These are phyloP conservation scores for Vitis hybrid DNA, from an alignment of 177 flowering plant genomes.

Conservation along the genomic window DNA sequence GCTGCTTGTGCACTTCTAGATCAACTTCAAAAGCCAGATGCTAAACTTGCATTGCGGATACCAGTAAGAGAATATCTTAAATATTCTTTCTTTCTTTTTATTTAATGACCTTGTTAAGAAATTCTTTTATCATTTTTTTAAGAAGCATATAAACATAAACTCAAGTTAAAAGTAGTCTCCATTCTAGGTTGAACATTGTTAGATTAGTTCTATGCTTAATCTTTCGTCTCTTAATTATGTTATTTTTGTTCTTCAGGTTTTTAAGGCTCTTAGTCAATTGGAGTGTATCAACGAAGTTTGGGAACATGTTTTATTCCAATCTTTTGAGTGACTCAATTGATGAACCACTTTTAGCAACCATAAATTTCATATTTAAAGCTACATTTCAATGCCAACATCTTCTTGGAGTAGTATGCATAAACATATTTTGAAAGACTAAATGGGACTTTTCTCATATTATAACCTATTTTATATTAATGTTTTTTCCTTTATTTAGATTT, in stretches of 20 bases:
- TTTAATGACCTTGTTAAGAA: constrained; percentile 2
- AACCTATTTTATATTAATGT: constrained; percentile 5
- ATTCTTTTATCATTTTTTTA: background rate
- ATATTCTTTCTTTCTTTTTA: background rate
- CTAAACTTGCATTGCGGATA: constrained; percentile 67
- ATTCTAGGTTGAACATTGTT: background rate
- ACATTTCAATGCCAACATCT: constrained; percentile 87
- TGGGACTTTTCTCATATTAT: constrained; percentile 5
- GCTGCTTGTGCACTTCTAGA: constrained; percentile 93
- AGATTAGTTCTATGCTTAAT: background rate
- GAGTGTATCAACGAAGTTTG: constrained; percentile 73
- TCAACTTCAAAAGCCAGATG: constrained; percentile 75
- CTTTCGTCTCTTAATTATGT: background rate
- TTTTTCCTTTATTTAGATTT: background rate
- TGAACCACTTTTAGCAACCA: constrained; percentile 72
- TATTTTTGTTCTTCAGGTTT: constrained; percentile 53
- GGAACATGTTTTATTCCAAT: constrained; percentile 72
- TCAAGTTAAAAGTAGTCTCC: no score
- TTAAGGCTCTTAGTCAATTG: constrained; percentile 83
- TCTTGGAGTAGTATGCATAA: constrained; percentile 74
- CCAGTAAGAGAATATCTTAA: constrained; percentile 52
- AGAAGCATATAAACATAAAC: no score
- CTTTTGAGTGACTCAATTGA: constrained; percentile 75
- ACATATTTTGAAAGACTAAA: background rate
- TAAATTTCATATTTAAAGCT: constrained; percentile 80